Evolutionary conservation across 768 basidiomycete species (phyloP), one percentile per base, ranked within the genome.

Genomic region (Pleurotus salmoneostramineus): DNA sequence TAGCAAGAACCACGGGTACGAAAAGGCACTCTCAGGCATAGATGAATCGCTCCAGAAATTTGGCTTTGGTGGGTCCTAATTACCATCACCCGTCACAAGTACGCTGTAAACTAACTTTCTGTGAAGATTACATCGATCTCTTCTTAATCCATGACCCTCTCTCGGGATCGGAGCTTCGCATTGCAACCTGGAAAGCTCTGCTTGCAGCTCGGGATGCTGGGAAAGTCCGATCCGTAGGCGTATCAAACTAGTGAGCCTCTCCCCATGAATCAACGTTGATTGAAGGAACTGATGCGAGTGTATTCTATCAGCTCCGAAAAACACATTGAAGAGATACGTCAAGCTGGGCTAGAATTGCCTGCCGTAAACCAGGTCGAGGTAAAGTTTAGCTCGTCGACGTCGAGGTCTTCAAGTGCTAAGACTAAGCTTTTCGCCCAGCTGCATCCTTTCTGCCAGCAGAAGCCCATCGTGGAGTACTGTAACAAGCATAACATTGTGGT

Each of bases 361-460:
- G 71, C 84, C 4, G 85, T 94, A 50, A 93, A 94, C 65, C 92
- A 94, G 68, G 81, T 93, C 57, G 91, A 93, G 80, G 91, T 84
- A 65, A 37, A 72, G 62, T 2, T 40, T 11, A 15, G 44, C 5
- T 31, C n/a, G n/a, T 4, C 50, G 35, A n/a, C n/a, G 46, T 47
- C 52, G 31, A 17, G 33, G 12, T 51, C 6, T 27, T 37, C n/a
- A 36, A 27, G 6, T 12, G 15, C 50, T 36, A 36, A 27, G 8
- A 12, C 8, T 8, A 21, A 3, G 5, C 6, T 14, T 37, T 35
- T 10, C 5, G 11, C 52, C 12, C 63, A 92, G 90, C 74, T 93
- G 14, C 91, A 93, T 61, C 91, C 91, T 0, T 79, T 87, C 58
- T 93, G 90, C 71, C 93, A 94, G 66, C 92, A 94, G 65, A 80